Evolutionary conservation across 2,329 filamentous ascomycete species (phyloP).

Genomic region (Zalaria sp.): DNA sequence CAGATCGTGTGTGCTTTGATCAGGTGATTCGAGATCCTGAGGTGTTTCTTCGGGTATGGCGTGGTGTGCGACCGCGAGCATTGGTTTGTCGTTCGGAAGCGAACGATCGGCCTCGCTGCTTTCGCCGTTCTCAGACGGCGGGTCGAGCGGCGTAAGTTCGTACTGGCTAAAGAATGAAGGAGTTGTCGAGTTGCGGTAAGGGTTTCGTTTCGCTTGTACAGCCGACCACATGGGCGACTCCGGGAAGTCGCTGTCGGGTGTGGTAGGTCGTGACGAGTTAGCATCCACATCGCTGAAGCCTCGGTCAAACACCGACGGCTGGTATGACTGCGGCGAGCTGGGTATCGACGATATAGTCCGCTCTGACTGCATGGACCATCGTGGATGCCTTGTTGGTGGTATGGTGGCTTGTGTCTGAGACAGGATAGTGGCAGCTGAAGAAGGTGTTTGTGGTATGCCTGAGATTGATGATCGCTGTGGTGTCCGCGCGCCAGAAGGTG

Average conservation of each 20-base stretch:
- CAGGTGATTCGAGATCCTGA: too few relatives aligned
- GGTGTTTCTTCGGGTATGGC: too few relatives aligned
- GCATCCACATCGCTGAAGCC: slow-evolving; percentile 41
- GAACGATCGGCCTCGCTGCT: background rate
- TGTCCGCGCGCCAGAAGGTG: slow-evolving; percentile 22
- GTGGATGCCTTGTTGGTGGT: slow-evolving; percentile 34
- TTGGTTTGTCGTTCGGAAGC: background rate
- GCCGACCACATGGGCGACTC: slow-evolving; percentile 48
- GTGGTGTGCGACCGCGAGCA: background rate
- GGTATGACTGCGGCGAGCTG: slow-evolving; percentile 62
- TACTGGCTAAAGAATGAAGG: background rate
- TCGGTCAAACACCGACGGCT: slow-evolving; percentile 68
- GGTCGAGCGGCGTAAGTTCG: background rate
- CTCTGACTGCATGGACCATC: slow-evolving; percentile 52
- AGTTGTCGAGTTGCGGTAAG: slow-evolving; percentile 8
- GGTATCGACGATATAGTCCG: slow-evolving; percentile 57
- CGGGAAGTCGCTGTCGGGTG: slow-evolving; percentile 56
- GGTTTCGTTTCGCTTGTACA: slow-evolving; percentile 40
- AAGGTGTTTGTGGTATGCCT: slow-evolving; percentile 25
- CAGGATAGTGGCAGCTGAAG: slow-evolving; percentile 43
- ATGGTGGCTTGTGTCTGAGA: slow-evolving; percentile 48
- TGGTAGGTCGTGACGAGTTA: slow-evolving; percentile 62
- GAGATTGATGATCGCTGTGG: slow-evolving; percentile 23
- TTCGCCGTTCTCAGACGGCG: background rate
- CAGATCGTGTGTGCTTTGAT: background rate